Percentiles rank a stretch among this genome's conserved stretches.
Evolutionary conservation across 176 grass and related monocot genomes (phyloP).

Genomic region (Oryza rufipogon): DNA sequence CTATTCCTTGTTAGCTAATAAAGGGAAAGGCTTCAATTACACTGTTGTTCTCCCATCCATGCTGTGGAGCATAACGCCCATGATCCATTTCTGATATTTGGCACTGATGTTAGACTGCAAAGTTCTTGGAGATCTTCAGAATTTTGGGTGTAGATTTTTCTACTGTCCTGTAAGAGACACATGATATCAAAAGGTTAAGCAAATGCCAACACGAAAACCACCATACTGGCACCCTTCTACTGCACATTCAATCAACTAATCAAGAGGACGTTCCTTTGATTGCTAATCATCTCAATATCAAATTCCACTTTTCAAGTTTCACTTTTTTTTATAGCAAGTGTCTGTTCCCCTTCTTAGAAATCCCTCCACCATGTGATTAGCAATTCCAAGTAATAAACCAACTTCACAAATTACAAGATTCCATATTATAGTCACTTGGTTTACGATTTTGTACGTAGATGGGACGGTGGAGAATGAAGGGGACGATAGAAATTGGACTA

Average conservation of each 20-base stretch:
- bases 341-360: not conserved
- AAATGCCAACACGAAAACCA: slow-evolving; percentile 29
- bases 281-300: slow-evolving; percentile 6
- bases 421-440: not conserved
- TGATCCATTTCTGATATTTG: slow-evolving; percentile 73
- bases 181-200: slow-evolving; percentile 60
- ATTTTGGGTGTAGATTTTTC: slow-evolving; percentile 43
- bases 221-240: slow-evolving; percentile 13
- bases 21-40: slow-evolving; percentile 99
- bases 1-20: slow-evolving; percentile 86
- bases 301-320: not conserved
- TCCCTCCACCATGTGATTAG: not conserved
- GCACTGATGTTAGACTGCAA: slow-evolving; percentile 53
- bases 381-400: not conserved
- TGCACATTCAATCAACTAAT: not conserved
- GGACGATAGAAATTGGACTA: not conserved
- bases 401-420: not conserved
- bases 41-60: slow-evolving; percentile 95
- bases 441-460: not conserved
- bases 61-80: slow-evolving; percentile 74
- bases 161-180: slow-evolving; percentile 75
- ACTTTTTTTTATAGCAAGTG: not conserved
- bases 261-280: not conserved
- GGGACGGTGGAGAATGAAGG: not conserved
- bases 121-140: slow-evolving; percentile 57